Evolutionary conservation across 305 asterid species (phyloP).

Genomic region (Withania somnifera): DNA sequence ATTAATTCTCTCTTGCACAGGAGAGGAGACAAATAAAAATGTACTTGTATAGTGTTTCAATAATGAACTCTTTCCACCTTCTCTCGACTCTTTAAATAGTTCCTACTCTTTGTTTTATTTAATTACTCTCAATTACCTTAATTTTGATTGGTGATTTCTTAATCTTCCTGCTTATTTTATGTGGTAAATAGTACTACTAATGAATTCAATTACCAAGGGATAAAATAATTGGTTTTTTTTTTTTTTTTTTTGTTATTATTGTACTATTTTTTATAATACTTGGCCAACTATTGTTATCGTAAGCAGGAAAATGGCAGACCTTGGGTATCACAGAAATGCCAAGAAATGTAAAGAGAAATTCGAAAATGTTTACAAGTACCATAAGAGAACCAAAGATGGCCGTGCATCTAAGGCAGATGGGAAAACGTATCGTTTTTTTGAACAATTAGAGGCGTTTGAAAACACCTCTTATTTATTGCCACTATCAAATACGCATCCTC

Average conservation of each 20-base stretch:
- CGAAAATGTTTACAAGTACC: constrained; percentile 86
- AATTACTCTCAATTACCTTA: constrained; percentile 4
- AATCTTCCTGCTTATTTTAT: constrained; percentile 24
- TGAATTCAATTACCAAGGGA: constrained; percentile 6
- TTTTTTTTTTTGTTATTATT: not conserved
- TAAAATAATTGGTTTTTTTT: not conserved
- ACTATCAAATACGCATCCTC: constrained; percentile 17
- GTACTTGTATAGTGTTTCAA: not conserved
- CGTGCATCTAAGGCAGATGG: constrained; percentile 78
- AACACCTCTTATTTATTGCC: constrained; percentile 23
- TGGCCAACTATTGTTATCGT: constrained; percentile 4
- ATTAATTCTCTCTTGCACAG: not conserved
- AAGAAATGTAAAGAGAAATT: constrained; percentile 97
- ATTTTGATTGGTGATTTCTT: not conserved
- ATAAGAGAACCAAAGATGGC: constrained; percentile 78
- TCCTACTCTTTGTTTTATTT: not conserved
- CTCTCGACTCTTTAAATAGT: constrained; percentile 2
- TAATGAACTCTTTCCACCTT: not conserved
- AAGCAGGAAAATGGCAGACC: constrained; percentile 77
- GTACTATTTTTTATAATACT: not conserved
- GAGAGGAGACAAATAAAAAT: no score
- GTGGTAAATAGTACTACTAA: constrained; percentile 7
- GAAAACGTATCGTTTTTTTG: constrained; percentile 70
- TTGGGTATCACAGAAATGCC: constrained; percentile 65
- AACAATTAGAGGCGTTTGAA: constrained; percentile 68